Conservation (phyloP, 768 basidiomycete species). For the Rhizopogon sp. region DNA sequence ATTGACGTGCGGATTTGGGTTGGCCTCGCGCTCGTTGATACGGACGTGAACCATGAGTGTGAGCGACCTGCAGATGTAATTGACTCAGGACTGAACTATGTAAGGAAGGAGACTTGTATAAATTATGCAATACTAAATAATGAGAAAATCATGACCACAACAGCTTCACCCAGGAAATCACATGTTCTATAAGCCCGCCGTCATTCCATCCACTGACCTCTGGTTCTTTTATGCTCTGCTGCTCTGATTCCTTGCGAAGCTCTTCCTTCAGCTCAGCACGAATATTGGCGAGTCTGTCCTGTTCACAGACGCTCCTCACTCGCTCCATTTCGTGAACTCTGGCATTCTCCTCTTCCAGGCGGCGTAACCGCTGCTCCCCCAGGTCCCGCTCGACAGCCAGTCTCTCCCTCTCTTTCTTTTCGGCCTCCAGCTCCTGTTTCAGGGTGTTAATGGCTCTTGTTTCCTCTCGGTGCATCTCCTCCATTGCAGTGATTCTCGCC, state of each 20-base stretch:
- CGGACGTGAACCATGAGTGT: slow-evolving; percentile 65
- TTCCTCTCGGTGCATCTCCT: slow-evolving; percentile 1
- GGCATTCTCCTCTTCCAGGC: not conserved
- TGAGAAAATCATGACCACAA: not conserved
- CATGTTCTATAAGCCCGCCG: not conserved
- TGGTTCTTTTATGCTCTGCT: not conserved
- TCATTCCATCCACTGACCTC: no score
- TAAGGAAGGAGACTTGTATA: slow-evolving; percentile 1
- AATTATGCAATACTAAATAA: not conserved
- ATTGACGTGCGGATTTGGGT: slow-evolving; percentile 74
- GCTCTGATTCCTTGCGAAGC: not conserved
- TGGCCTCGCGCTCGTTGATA: slow-evolving; percentile 61
- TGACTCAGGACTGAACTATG: no score
- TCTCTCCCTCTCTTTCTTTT: not conserved
- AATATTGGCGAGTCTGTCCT: not conserved
- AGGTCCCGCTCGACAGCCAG: not conserved
- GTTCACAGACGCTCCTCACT: not conserved
- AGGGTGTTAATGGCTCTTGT: not conserved
- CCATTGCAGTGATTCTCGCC: not conserved
- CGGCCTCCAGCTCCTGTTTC: not conserved
- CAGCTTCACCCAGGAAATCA: not conserved
- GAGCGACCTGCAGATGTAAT: no score
- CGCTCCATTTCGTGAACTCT: not conserved
- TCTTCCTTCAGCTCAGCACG: not conserved
- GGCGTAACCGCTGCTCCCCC: not conserved